These are phyloP conservation scores for Hordeum marinum DNA, from an alignment of 176 grass and related monocot species.

Conservation along the genomic window DNA sequence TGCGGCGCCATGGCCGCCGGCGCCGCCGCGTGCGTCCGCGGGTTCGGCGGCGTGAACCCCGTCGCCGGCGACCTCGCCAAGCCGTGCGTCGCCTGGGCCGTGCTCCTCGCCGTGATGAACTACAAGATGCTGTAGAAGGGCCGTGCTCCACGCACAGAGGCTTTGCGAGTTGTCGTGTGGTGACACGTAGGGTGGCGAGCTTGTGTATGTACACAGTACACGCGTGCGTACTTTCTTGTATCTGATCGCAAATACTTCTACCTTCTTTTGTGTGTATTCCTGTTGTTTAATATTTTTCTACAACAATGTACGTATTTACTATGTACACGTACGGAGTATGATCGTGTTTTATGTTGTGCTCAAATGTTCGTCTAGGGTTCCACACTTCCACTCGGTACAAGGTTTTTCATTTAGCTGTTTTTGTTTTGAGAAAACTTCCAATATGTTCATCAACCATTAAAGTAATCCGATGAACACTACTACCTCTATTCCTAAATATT, in stretches of 20 bases:
- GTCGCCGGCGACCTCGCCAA: conserved; percentile 62
- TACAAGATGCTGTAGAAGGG: conserved; percentile 38
- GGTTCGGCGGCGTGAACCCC: conserved; percentile 51
- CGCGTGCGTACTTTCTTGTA: not conserved
- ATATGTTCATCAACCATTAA: too few species aligned
- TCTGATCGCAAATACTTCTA: not conserved
- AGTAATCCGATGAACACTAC: too few species aligned
- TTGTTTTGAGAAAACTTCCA: too few species aligned
- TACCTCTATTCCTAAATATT: too few species aligned
- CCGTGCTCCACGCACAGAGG: not conserved
- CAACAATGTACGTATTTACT: too few species aligned
- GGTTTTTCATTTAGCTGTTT: too few species aligned
- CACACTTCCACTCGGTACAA: too few species aligned
- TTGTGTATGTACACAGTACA: not conserved
- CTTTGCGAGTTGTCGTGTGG: not conserved
- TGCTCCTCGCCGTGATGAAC: conserved; percentile 69
- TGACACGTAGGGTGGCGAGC: not conserved
- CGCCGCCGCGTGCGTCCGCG: conserved; percentile 23
- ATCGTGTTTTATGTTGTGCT: too few species aligned
- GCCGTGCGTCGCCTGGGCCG: conserved; percentile 55
- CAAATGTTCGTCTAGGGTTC: too few species aligned
- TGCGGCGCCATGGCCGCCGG: conserved; percentile 26
- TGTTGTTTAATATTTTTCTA: not conserved
- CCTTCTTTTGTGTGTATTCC: not conserved
- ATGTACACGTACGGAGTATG: too few species aligned